Base-by-base conservation (phyloP, 192 early-diverging fungal species). In the Podila epigama region DNA sequence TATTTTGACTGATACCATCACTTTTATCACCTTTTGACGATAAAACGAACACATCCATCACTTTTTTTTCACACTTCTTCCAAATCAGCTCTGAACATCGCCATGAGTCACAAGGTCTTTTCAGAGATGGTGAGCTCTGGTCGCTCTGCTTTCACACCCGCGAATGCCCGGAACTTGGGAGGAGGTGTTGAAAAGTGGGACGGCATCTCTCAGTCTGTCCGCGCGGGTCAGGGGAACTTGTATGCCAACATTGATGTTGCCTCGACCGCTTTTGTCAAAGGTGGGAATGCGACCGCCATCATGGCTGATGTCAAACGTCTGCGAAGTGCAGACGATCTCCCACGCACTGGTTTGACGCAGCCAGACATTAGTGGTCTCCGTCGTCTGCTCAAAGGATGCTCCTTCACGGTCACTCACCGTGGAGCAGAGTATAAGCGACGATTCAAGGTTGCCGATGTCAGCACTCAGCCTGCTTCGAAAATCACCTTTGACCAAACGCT, bases 111-210 rank as follows among this genome's bases (percentile, higher is more conserved):
- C 37, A 60, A 75, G 11, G 51, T 64, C 0, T 72, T 53, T 28
- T 52, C 70, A 0, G 39, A 32, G 11, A 72, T 65, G 63, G 39
- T 32, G 3, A 72, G 48, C 8, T 42, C 55, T 65, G 92, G 94
- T 27, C 86, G 95, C 11, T 97, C 94, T 32, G 95, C 97, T 77
- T 97, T 91, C 68, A 92, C 90, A 5, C 87, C 91, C 20, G 80
- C 84, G 15, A 79, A 80, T 57, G 70, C 71, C 0, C 55, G 39
- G 34, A 56, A 63, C 41, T 83, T 86, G 1, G 72, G 80, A 0
- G 90, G 94, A 32, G 94, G 95, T 27, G 82, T 91, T 22, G 93
- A 96, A 80, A 86, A 94, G 9, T 96, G 95, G 96, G 88, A 90
- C 63, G 96, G 96, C 18, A 92, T 92, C 69, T 95, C 91, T 58